phyloP scores from a whole-genome alignment of 139 green algal species.

The Coelastrella sp. region DNA sequence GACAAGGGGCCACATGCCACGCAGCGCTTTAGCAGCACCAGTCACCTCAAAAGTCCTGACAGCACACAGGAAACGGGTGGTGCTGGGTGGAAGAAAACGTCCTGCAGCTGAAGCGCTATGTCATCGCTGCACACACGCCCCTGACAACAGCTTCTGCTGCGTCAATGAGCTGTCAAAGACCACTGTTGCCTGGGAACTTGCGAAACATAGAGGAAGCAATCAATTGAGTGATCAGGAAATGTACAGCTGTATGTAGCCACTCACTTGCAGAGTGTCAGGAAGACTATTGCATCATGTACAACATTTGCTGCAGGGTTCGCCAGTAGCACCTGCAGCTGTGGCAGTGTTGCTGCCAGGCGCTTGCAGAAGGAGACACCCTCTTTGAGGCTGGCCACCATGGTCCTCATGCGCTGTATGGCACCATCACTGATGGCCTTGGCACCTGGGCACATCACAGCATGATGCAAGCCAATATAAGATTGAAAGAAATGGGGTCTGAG shows the following conservation, averaged over 20 bases:
- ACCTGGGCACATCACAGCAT: not conserved
- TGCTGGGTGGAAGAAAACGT: too few relatives aligned
- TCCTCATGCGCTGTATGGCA: not conserved
- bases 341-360: conserved; percentile 57
- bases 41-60: conserved; percentile 41
- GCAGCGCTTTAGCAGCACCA: conserved; percentile 38
- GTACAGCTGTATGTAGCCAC: not conserved
- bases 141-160: too few relatives aligned
- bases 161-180: too few relatives aligned
- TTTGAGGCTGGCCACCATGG: conserved; percentile 80
- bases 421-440: not conserved
- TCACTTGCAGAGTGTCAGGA: conserved; percentile 78
- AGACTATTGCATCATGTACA: conserved; percentile 77
- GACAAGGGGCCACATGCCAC: conserved; percentile 87
- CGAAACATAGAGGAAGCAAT: too few relatives aligned
- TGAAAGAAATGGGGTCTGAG: too few relatives aligned
- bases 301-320: conserved; percentile 56
- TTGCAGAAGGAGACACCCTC: conserved; percentile 72
- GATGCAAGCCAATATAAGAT: not conserved
- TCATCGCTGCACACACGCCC: too few relatives aligned
- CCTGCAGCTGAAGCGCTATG: too few relatives aligned
- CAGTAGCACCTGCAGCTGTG: conserved; percentile 76
- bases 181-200: too few relatives aligned
- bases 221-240: too few relatives aligned
- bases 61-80: not conserved